Evolutionary conservation across 768 basidiomycete genomes (phyloP).

Genomic region (Pholiota microspora): DNA sequence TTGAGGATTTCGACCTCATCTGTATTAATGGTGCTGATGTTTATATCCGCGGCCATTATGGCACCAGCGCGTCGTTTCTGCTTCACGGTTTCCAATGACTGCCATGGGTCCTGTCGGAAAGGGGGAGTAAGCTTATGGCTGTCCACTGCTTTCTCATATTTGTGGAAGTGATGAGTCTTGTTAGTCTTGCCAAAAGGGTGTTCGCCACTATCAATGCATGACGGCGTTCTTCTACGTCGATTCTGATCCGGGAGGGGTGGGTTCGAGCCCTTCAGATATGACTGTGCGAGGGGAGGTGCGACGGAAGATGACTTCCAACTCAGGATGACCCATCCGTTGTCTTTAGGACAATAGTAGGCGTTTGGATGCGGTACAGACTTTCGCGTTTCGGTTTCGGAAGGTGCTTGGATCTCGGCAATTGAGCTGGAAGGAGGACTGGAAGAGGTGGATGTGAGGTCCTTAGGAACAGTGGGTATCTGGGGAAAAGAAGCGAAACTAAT

Average conservation of each 20-base stretch:
- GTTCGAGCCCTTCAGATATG: conserved; percentile 41
- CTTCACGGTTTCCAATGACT: conserved; percentile 46
- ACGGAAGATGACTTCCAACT: conserved; percentile 64
- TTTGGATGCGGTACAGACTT: conserved; percentile 77
- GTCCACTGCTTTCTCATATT: conserved; percentile 68
- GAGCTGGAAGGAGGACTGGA: conserved; percentile 18
- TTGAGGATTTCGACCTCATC: conserved; percentile 30
- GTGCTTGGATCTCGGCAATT: conserved; percentile 19
- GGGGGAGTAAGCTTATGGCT: conserved; percentile 66
- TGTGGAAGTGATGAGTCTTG: conserved; percentile 81
- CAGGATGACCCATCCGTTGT: conserved; percentile 82
- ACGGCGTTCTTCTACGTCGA: conserved; percentile 43
- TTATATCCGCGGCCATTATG: conserved; percentile 36
- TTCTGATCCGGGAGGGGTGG: conserved; percentile 53
- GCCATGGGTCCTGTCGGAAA: conserved; percentile 59
- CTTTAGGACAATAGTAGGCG: conserved; percentile 79
- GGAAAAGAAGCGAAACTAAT: conserved; percentile 39
- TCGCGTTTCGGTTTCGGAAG: conserved; percentile 60
- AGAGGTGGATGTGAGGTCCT: conserved; percentile 23
- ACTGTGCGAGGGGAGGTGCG: conserved; percentile 57
- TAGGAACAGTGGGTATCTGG: conserved; percentile 13
- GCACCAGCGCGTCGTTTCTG: conserved; percentile 45
- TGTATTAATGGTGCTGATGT: conserved; percentile 39
- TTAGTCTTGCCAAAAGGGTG: conserved; percentile 47
- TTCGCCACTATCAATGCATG: conserved; percentile 54